Evolutionary conservation across 2,329 filamentous ascomycete genomes (phyloP).

Genomic region (Karstenula rhodostoma): DNA sequence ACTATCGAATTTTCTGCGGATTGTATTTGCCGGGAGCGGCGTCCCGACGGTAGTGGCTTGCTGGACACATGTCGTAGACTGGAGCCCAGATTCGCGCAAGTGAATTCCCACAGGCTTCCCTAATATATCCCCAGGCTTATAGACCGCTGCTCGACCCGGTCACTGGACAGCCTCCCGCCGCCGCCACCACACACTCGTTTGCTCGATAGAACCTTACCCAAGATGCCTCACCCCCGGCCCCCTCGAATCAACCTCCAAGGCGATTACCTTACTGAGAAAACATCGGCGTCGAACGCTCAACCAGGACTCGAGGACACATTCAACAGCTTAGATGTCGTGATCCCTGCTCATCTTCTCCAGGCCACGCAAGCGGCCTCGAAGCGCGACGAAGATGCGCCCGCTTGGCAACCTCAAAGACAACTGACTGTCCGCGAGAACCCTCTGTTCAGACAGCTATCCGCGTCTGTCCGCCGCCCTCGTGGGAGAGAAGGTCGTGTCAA

Average conservation of each 20-base stretch:
- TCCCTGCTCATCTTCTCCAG: slow-evolving; percentile 33
- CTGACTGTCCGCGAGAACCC: slow-evolving; percentile 15
- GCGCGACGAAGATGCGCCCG: slow-evolving; percentile 22
- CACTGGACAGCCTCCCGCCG: not conserved
- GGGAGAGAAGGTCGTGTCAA: not conserved
- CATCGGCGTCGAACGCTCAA: not conserved
- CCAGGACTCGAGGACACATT: slow-evolving; percentile 1
- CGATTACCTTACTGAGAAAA: not conserved
- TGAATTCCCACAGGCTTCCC: not conserved
- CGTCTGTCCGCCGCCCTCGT: not conserved
- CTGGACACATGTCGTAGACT: slow-evolving; percentile 1
- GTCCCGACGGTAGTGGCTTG: not conserved
- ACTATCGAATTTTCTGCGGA: slow-evolving; percentile 11
- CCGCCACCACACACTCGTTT: not conserved
- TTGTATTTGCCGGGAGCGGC: not conserved
- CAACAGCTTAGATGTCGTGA: slow-evolving; percentile 23
- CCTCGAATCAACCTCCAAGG: not conserved
- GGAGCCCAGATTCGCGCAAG: not conserved
- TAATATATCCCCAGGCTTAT: not conserved
- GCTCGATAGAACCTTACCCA: not conserved
- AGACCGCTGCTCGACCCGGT: not conserved
- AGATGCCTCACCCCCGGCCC: not conserved
- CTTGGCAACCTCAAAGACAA: slow-evolving; percentile 28
- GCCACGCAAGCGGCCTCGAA: slow-evolving; percentile 25
- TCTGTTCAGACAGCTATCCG: not conserved